Base-by-base conservation (phyloP, 768 basidiomycete genomes). In the Podaxis pistillaris region DNA sequence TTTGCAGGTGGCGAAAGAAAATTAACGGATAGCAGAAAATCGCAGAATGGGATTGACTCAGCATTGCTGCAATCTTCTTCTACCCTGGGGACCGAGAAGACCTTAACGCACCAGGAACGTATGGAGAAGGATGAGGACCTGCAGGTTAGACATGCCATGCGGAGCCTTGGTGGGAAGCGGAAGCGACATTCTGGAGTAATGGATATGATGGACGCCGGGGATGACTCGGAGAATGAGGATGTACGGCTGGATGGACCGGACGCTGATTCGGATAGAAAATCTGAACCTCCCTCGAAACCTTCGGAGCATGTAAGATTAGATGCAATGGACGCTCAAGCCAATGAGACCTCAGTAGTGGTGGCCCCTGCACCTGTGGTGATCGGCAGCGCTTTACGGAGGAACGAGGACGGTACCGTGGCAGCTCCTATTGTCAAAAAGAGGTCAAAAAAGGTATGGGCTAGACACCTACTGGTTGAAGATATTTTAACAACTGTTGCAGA, bases 71-170 rank as follows among this genome's bases (percentile, higher is more conserved):
- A 91, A 54, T 88, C 93, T 0, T 94, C 95, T 17, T 84, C 94
- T 6, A 90, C 88, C 1, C 84, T 97, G 58, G 94, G 94, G 15
- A 89, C 93, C 1, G 89, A 90, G 12, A 88, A 82, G 68, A 69
- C 78, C 2, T 70, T 74, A 2, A 89, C 91, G 2, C 83, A 87
- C 64, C 81, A 84, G 44, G 84, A 89, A 54, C 81, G 77, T 3
- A 69, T 83, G 26, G 87, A 87, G 26, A 83, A 78, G 64, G 68
- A 74, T 6, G 90, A 91, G 68, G 85, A 91, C 64, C 78, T 81
- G 53, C 79, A 85, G 51, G 77, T 86, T 61, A 80, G 83, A 40
- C 81, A 81, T 58, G 75, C 80, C 17, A 65, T 90, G 59, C 76
- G 83, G 53, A 81, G 84, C 58, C 75, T 74, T 56, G 40, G 75